These are phyloP conservation scores for Colletotrichum sp. DNA, from an alignment of 2,329 filamentous ascomycete species.

Conservation along the genomic window DNA sequence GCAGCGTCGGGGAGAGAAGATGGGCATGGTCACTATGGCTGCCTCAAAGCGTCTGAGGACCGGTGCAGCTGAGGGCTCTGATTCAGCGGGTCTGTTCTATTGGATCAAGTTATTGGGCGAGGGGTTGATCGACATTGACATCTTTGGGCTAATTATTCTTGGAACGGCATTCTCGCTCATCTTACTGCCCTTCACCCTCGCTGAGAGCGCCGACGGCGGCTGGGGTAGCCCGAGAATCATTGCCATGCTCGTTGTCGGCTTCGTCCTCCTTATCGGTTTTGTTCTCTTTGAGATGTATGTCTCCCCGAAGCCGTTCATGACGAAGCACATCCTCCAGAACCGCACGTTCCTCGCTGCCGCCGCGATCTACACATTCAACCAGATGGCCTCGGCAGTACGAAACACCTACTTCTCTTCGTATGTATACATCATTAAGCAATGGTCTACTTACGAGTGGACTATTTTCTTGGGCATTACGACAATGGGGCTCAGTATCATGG, in stretches of 20 bases:
- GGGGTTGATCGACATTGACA: constrained; percentile 63
- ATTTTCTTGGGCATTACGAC: constrained; percentile 43
- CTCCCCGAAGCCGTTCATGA: constrained; percentile 35
- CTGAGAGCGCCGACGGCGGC: constrained; percentile 31
- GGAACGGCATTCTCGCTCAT: constrained; percentile 62
- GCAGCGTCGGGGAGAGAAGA: constrained; percentile 59
- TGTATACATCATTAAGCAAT: constrained; percentile 43
- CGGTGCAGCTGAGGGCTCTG: constrained; percentile 19
- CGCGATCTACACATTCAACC: constrained; percentile 34
- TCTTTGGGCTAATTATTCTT: constrained; percentile 60
- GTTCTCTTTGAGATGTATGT: constrained; percentile 37
- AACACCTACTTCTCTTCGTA: constrained; percentile 42
- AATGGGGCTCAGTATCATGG: constrained; percentile 39
- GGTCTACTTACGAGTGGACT: constrained; percentile 44
- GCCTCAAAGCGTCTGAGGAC: constrained; percentile 38
- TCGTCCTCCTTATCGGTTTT: constrained; percentile 33
- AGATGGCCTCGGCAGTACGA: constrained; percentile 36
- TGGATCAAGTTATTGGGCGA: constrained; percentile 25
- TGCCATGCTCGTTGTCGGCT: constrained; percentile 27
- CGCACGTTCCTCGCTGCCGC: constrained; percentile 33
- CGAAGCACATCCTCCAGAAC: constrained; percentile 33
- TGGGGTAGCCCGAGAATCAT: constrained; percentile 37
- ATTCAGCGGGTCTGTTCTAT: constrained; percentile 9
- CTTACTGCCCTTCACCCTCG: constrained; percentile 66
- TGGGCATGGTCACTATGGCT: constrained; percentile 49